Evolutionary conservation across 2,329 filamentous ascomycete genomes (phyloP).

Genomic region (Penicillium sp.): DNA sequence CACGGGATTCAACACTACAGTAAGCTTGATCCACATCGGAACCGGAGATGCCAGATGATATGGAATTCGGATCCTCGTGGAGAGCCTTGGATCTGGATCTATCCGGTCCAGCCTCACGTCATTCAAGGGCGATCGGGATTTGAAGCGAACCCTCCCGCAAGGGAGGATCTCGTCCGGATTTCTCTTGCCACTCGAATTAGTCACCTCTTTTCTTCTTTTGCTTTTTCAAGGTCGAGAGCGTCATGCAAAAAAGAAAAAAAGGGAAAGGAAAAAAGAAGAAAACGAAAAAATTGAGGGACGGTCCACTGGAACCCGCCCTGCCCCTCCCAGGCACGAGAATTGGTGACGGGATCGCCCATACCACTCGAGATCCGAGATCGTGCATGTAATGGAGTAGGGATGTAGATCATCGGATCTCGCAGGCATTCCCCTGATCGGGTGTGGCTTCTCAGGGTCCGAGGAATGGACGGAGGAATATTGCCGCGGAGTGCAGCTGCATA

Average conservation of each 20-base stretch:
- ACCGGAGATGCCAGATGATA: not conserved
- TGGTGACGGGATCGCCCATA: conserved; percentile 14
- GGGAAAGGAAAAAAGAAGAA: not conserved
- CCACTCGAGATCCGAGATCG: conserved; percentile 20
- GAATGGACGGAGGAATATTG: conserved; percentile 9
- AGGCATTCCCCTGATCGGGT: conserved; percentile 6
- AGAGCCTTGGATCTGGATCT: conserved; percentile 11
- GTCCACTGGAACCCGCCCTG: not conserved
- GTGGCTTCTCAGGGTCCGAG: not conserved
- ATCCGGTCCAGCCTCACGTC: conserved; percentile 8
- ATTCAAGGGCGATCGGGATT: conserved; percentile 11
- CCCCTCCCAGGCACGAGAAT: not conserved
- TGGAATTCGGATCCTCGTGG: conserved; percentile 15
- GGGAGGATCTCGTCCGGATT: not conserved
- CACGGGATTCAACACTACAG: conserved; percentile 6
- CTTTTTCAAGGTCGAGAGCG: not conserved
- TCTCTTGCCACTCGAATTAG: not conserved
- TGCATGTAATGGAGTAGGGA: conserved; percentile 21
- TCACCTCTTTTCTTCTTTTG: not conserved
- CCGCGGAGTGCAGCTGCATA: conserved; percentile 3
- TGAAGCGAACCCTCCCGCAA: not conserved
- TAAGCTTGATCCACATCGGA: conserved; percentile 9
- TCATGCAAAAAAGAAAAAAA: not conserved
- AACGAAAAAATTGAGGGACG: not conserved
- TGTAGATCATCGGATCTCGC: conserved; percentile 26